Evolutionary conservation across 139 green algal species (phyloP).

Genomic region (Picochlorum sp.): DNA sequence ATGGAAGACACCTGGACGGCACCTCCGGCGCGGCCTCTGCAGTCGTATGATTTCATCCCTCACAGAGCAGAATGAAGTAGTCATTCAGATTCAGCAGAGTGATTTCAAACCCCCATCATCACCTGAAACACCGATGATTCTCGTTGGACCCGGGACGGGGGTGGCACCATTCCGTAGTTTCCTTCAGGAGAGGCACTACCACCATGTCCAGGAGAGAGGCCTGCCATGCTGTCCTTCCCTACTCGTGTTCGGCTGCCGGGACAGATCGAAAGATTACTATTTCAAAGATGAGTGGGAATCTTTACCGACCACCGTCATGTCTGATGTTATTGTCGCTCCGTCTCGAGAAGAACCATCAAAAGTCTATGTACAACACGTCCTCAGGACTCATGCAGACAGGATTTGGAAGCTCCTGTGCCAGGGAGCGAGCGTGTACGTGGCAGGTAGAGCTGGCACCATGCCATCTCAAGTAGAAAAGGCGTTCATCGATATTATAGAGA

Average conservation of each 20-base stretch:
- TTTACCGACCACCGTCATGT: slow-evolving; percentile 31
- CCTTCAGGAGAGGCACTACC: slow-evolving; percentile 52
- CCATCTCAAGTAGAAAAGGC: slow-evolving; percentile 54
- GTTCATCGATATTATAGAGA: slow-evolving; percentile 49
- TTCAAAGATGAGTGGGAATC: slow-evolving; percentile 65
- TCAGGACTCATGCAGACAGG: slow-evolving; percentile 42
- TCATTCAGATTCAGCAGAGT: slow-evolving; percentile 68
- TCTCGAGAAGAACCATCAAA: slow-evolving; percentile 52
- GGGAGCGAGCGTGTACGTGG: slow-evolving; percentile 60
- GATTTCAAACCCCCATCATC: slow-evolving; percentile 47
- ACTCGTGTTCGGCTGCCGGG: slow-evolving; percentile 87
- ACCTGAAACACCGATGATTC: slow-evolving; percentile 45
- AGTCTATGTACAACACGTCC: slow-evolving; percentile 75
- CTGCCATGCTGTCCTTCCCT: slow-evolving; percentile 23
- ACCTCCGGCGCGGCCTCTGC: slow-evolving; percentile 60
- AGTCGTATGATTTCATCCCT: slow-evolving; percentile 66
- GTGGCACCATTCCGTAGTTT: slow-evolving; percentile 80
- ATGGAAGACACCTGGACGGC: slow-evolving; percentile 40
- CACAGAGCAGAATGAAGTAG: slow-evolving; percentile 26
- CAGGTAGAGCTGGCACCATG: slow-evolving; percentile 70
- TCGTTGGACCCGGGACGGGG: slow-evolving; percentile 74
- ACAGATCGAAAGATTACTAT: slow-evolving; percentile 60
- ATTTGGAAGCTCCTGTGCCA: slow-evolving; percentile 56
- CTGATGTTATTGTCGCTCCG: slow-evolving; percentile 54
- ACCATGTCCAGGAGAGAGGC: background rate